Percentiles rank a stretch among this genome's conserved stretches.
These are phyloP conservation scores for Lasiodiplodia hormozganensis DNA, from an alignment of 2,329 filamentous ascomycete genomes.

Conservation along the genomic window DNA sequence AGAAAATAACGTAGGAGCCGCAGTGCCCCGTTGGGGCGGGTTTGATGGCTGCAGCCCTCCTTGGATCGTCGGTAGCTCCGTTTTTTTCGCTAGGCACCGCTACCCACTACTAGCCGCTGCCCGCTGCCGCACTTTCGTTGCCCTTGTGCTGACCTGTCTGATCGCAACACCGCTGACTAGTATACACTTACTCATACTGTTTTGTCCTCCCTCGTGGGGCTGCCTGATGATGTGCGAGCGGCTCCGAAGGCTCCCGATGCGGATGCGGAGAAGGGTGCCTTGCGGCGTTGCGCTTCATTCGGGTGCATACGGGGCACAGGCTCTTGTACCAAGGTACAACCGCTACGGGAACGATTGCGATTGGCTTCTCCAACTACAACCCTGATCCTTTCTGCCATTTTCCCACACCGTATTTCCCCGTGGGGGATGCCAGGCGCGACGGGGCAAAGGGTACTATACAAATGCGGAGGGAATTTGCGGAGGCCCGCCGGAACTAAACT, in stretches of 20 bases:
- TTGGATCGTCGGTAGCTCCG: too few relatives aligned
- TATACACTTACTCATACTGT: not conserved
- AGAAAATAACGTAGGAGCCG: not conserved
- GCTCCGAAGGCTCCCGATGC: constrained; percentile 13
- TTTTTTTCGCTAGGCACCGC: too few relatives aligned
- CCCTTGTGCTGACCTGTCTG: too few relatives aligned
- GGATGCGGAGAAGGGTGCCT: constrained; percentile 5
- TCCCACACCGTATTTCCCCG: constrained; percentile 10
- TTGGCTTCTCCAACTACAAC: not conserved
- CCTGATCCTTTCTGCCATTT: not conserved
- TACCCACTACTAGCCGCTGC: too few relatives aligned
- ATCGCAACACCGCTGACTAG: too few relatives aligned
- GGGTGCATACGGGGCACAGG: constrained; percentile 4
- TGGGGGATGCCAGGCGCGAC: not conserved
- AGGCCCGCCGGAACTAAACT: not conserved
- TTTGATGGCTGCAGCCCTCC: too few relatives aligned
- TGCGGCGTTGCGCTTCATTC: not conserved
- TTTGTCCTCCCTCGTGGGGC: too few relatives aligned
- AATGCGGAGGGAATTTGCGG: constrained; percentile 13
- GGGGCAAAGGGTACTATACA: not conserved
- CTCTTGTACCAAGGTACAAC: not conserved
- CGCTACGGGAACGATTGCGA: not conserved
- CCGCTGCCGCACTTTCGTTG: too few relatives aligned
- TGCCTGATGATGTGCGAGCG: constrained; percentile 3
- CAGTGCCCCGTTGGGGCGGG: too few relatives aligned